Evolutionary conservation across 768 basidiomycete species (phyloP), one percentile per base, ranked within the genome.

Genomic region (Boletus rufocinnamomeus): DNA sequence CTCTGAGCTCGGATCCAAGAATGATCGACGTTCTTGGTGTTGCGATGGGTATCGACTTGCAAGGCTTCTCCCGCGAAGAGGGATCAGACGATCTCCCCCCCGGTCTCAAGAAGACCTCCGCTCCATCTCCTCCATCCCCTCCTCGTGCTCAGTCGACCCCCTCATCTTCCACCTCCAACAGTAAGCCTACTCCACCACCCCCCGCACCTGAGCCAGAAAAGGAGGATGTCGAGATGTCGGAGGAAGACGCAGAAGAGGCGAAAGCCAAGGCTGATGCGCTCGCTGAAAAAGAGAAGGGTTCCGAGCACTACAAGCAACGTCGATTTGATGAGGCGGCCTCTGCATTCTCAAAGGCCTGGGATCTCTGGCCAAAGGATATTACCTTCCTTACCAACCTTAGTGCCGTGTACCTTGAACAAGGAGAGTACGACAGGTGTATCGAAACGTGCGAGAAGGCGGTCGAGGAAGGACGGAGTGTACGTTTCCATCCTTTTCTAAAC

Each of bases 21-120:
- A 94, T 97, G 93, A 92, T 94, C 72, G 89, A 92, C 69, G 94
- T 94, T 17, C 79, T 98, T 45, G 95, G 95, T 59, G 95, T 86
- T 13, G 82, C 93, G 56, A 93, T 98, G 89, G 93, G 93, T 35
- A 82, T 98, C 64, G 93, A 98, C 75, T 83, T 98, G 75, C 87
- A 91, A 74, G 93, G 89, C 56, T 89, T 91, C 72, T 80, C 84
- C 52, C 82, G 94, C 56, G 86, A 89, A 19, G 92, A 93, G 76
- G 94, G 90, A 37, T 92, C 92, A 11, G 82, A 88, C 55, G 91
- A 92, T 54, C 75, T 88, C 48, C 90, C 91, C 9, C 81, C 88
- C 10, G 87, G 85, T 45, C 62, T 85, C 58, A 65, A 69, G 44
- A 70, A 66, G 61, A 52, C 66, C 14, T 64, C 50, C 37, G 70